These are phyloP conservation scores for Leavenworthia alabamica DNA, from an alignment of 345 rosid genomes.

Conservation along the genomic window DNA sequence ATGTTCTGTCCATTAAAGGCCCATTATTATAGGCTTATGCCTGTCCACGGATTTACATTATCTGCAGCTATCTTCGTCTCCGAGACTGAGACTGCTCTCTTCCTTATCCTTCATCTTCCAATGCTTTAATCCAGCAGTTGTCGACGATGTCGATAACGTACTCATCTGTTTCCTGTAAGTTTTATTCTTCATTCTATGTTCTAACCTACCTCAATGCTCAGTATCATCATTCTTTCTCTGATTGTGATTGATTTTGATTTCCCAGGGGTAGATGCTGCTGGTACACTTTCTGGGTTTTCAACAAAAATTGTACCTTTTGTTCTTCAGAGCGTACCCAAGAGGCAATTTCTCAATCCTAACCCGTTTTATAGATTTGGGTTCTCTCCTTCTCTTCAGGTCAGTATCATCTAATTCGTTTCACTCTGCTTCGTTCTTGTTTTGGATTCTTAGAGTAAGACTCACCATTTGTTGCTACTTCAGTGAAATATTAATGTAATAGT, in stretches of 20 bases:
- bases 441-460: not conserved
- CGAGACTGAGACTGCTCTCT: not conserved
- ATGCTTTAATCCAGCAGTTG: conserved; percentile 7
- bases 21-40: not conserved
- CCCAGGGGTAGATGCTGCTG: conserved; percentile 6
- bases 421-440: not conserved
- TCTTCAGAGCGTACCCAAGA: conserved; percentile 22
- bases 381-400: conserved; percentile 49
- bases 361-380: conserved; percentile 31
- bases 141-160: conserved; percentile 28
- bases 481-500: not conserved
- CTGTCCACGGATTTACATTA: not conserved
- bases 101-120: conserved; percentile 18
- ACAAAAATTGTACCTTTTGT: conserved; percentile 23
- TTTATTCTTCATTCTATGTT: not conserved
- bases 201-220: not conserved
- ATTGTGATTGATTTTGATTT: conserved; percentile 2
- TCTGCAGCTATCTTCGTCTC: not conserved
- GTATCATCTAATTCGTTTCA: not conserved
- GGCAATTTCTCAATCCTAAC: conserved; percentile 22
- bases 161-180: conserved; percentile 17
- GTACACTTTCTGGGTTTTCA: conserved; percentile 15
- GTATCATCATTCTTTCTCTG: not conserved
- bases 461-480: not conserved
- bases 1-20: conserved; percentile 17